Evolutionary conservation across 192 early-diverging fungal species (phyloP).

Genomic region (Neocallimastix lanati): DNA sequence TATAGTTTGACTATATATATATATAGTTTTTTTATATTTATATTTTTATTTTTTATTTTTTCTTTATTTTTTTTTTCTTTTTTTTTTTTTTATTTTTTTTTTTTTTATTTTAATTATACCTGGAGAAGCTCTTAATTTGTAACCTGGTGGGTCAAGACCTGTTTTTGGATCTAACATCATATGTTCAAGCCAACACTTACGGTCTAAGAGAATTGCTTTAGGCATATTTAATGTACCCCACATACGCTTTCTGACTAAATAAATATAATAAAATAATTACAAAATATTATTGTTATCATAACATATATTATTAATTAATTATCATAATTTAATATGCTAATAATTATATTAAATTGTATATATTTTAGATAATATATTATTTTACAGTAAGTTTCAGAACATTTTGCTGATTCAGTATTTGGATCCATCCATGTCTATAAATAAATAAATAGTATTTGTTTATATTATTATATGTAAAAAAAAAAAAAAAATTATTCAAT

Average conservation of each 20-base stretch:
- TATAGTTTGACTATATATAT: no score
- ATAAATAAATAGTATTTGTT: neutral
- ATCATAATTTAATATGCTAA: no score
- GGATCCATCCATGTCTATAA: neutral
- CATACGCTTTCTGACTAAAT: neutral
- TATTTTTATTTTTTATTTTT: no score
- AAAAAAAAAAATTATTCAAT: no score
- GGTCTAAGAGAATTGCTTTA: slow-evolving; percentile 64
- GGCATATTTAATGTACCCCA: slow-evolving; percentile 46
- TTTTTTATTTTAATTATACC: slow-evolving; percentile 1
- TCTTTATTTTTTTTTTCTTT: no score
- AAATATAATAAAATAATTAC: neutral
- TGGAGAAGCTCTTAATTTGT: slow-evolving; percentile 68
- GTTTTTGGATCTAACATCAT: slow-evolving; percentile 63
- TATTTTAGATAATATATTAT: no score
- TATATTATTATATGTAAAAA: no score
- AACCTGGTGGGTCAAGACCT: slow-evolving; percentile 64
- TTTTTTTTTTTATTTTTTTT: neutral
- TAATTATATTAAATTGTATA: no score
- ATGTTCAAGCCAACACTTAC: slow-evolving; percentile 67
- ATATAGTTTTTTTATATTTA: no score
- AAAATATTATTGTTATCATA: neutral
- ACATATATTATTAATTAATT: no score
- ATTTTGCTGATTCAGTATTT: neutral
- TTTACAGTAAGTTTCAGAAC: neutral